Evolutionary conservation across 1,284 basidiomycete genomes (phyloP).

Genomic region (Cutaneotrichosporon spelunceum): DNA sequence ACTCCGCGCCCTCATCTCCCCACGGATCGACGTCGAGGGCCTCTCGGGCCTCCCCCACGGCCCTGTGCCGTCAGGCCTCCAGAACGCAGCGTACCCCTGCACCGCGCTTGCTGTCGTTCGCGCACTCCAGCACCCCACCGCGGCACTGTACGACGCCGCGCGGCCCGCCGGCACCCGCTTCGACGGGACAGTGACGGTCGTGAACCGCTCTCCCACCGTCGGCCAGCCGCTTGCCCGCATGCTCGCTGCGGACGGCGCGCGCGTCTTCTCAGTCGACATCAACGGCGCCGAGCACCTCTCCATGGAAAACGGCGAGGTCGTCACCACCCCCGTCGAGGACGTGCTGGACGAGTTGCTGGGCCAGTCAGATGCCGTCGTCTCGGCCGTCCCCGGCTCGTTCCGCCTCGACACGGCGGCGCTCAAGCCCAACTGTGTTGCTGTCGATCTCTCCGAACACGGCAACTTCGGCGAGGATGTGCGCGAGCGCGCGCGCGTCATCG

Average conservation of each 20-base stretch:
- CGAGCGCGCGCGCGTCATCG: conserved; percentile 21
- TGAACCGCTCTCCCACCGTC: conserved; percentile 97
- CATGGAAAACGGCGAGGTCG: not conserved
- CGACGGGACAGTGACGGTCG: conserved; percentile 72
- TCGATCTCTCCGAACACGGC: conserved; percentile 32
- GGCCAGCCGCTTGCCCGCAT: conserved; percentile 91
- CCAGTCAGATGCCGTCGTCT: conserved; percentile 68
- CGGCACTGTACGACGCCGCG: conserved; percentile 13
- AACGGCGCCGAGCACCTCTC: conserved; percentile 56
- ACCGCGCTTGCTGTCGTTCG: conserved; percentile 34
- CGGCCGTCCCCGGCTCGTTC: conserved; percentile 60
- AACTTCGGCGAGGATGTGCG: conserved; percentile 33
- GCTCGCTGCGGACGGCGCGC: conserved; percentile 90
- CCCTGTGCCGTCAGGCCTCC: conserved; percentile 13
- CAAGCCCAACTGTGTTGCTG: conserved; percentile 23
- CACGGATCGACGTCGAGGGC: conserved; percentile 37
- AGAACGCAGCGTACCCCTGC: conserved; percentile 29
- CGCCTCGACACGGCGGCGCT: conserved; percentile 25
- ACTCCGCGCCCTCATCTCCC: conserved; percentile 27
- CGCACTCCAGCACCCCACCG: conserved; percentile 24
- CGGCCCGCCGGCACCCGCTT: conserved; percentile 16
- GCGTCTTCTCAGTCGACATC: conserved; percentile 91
- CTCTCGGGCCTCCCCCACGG: conserved; percentile 19
- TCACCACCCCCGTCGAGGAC: not conserved
- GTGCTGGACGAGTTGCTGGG: not conserved